Evolutionary conservation across 306 rosid species (phyloP).

Genomic region (Vigna mungo): DNA sequence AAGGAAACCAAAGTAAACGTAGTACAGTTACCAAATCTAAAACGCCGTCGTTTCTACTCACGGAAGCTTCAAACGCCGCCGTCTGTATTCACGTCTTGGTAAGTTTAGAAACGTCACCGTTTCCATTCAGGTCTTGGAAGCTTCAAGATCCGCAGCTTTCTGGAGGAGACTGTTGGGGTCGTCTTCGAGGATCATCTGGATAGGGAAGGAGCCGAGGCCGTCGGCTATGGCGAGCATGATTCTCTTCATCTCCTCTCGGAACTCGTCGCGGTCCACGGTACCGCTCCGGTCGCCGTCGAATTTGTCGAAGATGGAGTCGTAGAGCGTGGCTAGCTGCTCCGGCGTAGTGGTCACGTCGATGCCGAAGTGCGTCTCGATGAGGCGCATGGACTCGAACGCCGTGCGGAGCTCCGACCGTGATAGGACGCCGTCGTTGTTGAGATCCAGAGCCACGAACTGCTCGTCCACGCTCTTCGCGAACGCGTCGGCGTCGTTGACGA

Average conservation of each 20-base stretch:
- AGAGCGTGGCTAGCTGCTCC: slow-evolving; percentile 68
- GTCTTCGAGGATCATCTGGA: slow-evolving; percentile 84
- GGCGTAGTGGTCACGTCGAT: slow-evolving; percentile 71
- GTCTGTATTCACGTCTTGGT: too few species aligned
- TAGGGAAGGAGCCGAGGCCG: slow-evolving; percentile 78
- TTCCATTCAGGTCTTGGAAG: slow-evolving; percentile 54
- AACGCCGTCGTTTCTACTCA: too few species aligned
- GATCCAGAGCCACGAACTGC: slow-evolving; percentile 63
- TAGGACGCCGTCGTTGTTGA: slow-evolving; percentile 83
- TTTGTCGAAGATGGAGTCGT: slow-evolving; percentile 77
- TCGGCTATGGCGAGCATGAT: slow-evolving; percentile 89
- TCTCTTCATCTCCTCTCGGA: slow-evolving; percentile 77
- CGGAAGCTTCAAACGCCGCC: too few species aligned
- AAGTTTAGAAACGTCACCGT: neutral
- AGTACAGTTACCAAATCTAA: too few species aligned
- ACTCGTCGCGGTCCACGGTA: slow-evolving; percentile 68
- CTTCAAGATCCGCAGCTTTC: slow-evolving; percentile 89
- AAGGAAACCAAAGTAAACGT: too few species aligned
- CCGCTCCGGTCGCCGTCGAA: slow-evolving; percentile 76
- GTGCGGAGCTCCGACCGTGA: slow-evolving; percentile 80
- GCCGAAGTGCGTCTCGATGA: slow-evolving; percentile 80
- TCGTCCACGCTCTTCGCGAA: slow-evolving; percentile 72
- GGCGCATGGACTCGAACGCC: slow-evolving; percentile 79
- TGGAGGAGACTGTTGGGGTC: slow-evolving; percentile 61
- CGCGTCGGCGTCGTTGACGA: slow-evolving; percentile 57